Evolutionary conservation across 148 eudicot species (phyloP).

Genomic region (Arbutus unedo): DNA sequence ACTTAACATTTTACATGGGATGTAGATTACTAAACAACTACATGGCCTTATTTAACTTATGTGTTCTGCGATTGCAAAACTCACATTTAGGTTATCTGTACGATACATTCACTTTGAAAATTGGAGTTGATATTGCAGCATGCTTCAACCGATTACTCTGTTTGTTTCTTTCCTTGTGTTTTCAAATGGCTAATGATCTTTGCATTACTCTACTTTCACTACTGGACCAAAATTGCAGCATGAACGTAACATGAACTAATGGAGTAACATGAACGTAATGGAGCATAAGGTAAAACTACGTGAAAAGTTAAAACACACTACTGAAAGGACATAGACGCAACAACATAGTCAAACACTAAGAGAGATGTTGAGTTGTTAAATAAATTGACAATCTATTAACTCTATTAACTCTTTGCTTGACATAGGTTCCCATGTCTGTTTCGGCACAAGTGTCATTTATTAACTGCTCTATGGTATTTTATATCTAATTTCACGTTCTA

Average conservation of each 20-base stretch:
- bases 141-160: neutral
- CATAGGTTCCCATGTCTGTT: neutral
- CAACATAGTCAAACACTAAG: neutral
- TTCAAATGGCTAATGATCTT: neutral
- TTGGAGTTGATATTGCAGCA: neutral
- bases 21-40: neutral
- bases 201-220: neutral
- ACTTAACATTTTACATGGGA: neutral
- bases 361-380: neutral
- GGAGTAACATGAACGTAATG: neutral
- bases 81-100: neutral
- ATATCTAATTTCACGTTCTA: neutral
- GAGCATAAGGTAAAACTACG: neutral
- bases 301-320: neutral
- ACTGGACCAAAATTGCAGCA: neutral
- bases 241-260: no score
- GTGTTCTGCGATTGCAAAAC: neutral
- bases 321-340: neutral
- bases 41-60: neutral
- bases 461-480: neutral
- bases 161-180: neutral
- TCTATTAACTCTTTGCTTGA: neutral
- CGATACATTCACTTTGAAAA: neutral
- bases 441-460: neutral
- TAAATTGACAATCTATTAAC: neutral